Evolutionary conservation across 345 rosid genomes (phyloP), one percentile per base, ranked within the genome.

Genomic region (Ceriops zippeliana): DNA sequence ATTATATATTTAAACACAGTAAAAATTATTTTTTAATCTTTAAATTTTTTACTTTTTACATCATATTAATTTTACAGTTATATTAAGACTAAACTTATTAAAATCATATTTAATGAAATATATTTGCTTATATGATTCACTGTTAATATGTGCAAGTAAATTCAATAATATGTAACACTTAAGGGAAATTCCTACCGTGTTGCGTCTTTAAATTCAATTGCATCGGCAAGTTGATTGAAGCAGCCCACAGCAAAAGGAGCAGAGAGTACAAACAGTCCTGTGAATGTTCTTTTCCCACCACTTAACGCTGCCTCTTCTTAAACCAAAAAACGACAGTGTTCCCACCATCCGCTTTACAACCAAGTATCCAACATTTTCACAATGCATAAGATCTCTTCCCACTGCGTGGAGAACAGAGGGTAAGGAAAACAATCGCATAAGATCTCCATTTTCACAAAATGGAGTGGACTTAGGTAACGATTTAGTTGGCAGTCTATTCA

Each of bases 221-320:
- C 68, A 71, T 47, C 71, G 71, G 70, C 52, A 63, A 58, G 73
- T 69, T 60, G 51, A 73, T 27, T 54, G 60, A 24, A 65, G 65
- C 76, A 73, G 58, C 63, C 75, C 80, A 77, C 70, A 58, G 70
- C 74, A 73, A n/a, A 72, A 77, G 71, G 68, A 77, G 75, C 67
- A 65, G 76, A 49, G 47, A 38, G 47, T 2, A 38, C 16, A 65
- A 67, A 46, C 22, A 66, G 68, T 47, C 59, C 65, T 53, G 63
- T 75, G 79, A 70, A 70, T 65, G 47, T 38, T 38, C 70, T 76
- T 66, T 53, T 53, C 73, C 75, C 70, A 74, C 75, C 74, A 83
- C 84, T 61, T 80, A 86, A 24, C 83, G 79, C 65, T 66, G 59
- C 72, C 67, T 68, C 79, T 88, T 84, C 26, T 24, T 24, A 65